Conservation (phyloP, 495 filamentous ascomycete species). For the Hypoxylon intermedium region DNA sequence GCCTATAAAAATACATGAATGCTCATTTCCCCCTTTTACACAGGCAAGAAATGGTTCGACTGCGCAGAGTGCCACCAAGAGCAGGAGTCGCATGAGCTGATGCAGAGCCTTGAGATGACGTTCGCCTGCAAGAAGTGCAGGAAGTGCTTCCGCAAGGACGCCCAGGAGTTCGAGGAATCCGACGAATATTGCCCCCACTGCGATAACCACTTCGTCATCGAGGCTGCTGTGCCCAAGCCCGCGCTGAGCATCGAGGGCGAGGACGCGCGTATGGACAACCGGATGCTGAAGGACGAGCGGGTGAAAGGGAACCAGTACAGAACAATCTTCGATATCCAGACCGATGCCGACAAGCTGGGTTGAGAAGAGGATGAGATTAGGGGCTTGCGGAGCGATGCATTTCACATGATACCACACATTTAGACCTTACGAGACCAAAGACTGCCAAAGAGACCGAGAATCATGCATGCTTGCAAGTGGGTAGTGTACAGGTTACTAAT, state of each 20-base stretch:
- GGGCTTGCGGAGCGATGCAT: constrained; percentile 36
- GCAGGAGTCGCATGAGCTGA: constrained; percentile 73
- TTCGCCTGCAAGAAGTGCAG: constrained; percentile 99
- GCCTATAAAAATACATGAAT: background rate
- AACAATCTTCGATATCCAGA: constrained; percentile 76
- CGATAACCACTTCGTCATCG: constrained; percentile 96
- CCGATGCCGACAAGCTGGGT: constrained; percentile 76
- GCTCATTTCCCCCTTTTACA: constrained; percentile 3
- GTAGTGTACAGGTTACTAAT: constrained; percentile 27
- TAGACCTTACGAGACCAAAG: constrained; percentile 33
- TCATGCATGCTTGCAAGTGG: constrained; percentile 22
- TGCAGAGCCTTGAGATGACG: constrained; percentile 82
- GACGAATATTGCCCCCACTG: constrained; percentile 99
- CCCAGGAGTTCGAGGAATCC: constrained; percentile 88
- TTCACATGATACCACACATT: constrained; percentile 46
- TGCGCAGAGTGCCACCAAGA: constrained; percentile 95
- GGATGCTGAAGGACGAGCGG: constrained; percentile 94
- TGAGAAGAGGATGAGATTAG: constrained; percentile 46
- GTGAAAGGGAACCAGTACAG: constrained; percentile 66
- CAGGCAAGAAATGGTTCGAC: constrained; percentile 97
- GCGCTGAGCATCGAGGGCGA: constrained; percentile 85
- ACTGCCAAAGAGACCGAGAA: constrained; percentile 5
- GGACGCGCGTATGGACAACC: constrained; percentile 80
- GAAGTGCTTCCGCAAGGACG: constrained; percentile 95
- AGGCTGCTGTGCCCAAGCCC: constrained; percentile 81